Percentiles rank a stretch among this genome's conserved stretches.
These are phyloP conservation scores for Candida rishiriensis DNA, from an alignment of 805 yeast species.

Conservation along the genomic window DNA sequence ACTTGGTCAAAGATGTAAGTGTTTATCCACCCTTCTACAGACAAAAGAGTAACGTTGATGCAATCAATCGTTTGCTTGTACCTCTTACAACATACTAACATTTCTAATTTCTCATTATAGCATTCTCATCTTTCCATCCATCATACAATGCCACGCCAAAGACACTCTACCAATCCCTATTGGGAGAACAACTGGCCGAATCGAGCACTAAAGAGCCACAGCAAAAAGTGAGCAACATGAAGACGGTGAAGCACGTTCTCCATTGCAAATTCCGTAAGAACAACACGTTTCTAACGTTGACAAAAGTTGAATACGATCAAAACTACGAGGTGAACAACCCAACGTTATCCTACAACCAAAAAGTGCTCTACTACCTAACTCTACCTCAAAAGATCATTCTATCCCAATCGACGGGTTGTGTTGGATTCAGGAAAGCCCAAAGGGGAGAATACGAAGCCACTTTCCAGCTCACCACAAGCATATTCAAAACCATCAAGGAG, in stretches of 20 bases:
- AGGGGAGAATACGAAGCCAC: conserved; percentile 93
- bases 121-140: conserved; percentile 1
- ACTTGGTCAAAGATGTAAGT: too few relatives aligned
- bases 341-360: conserved; percentile 53
- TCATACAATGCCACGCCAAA: conserved; percentile 4
- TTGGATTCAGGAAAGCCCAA: conserved; percentile 86
- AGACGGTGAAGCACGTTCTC: conserved; percentile 59
- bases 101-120: background rate
- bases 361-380: conserved; percentile 71
- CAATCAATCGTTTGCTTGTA: too few relatives aligned
- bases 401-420: conserved; percentile 72
- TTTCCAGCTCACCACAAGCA: conserved; percentile 72
- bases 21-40: too few relatives aligned
- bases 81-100: conserved; percentile 3
- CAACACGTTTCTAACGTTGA: conserved; percentile 75
- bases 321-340: conserved; percentile 55
- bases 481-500: conserved; percentile 69
- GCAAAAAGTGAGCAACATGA: conserved; percentile 16
- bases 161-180: conserved; percentile 8
- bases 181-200: background rate
- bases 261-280: conserved; percentile 77
- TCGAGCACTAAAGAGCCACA: conserved; percentile 2
- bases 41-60: too few relatives aligned
- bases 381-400: conserved; percentile 72
- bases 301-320: conserved; percentile 63